phyloP scores from a whole-genome alignment of 345 rosid genomes.

The Lepidium sativum region DNA sequence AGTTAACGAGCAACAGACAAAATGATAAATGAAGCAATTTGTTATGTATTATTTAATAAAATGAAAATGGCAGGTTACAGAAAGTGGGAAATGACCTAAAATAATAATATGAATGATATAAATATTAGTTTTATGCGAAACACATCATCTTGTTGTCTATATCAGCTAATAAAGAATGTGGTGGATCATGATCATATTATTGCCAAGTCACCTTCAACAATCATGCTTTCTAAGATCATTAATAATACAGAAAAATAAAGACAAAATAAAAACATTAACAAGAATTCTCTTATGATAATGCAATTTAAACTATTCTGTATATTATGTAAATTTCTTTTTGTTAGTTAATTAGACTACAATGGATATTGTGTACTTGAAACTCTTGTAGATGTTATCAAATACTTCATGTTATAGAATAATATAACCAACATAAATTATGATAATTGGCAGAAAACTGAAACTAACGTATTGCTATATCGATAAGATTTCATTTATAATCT shows the following conservation, averaged over 20 bases:
- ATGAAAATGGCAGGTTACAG: conserved; percentile 27
- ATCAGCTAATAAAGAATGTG: background rate
- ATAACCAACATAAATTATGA: background rate
- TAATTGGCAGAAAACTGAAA: no score
- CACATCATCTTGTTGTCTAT: conserved; percentile 27
- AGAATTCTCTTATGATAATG: no score
- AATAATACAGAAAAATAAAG: conserved; percentile 9
- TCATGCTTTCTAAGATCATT: conserved; percentile 19
- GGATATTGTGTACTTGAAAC: no score
- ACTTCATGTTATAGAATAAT: background rate
- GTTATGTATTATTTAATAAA: background rate
- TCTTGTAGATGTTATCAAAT: background rate
- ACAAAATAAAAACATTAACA: conserved; percentile 6
- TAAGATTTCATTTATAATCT: no score
- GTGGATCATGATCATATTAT: conserved; percentile 2
- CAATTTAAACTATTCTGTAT: no score
- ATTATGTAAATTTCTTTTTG: no score
- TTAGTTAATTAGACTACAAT: no score
- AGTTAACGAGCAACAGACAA: no score
- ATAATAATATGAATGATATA: conserved; percentile 33
- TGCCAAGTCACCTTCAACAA: conserved; percentile 13
- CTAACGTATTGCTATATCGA: no score
- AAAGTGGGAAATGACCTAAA: conserved; percentile 18
- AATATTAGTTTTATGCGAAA: no score
- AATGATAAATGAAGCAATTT: no score